Evolutionary conservation across 2,329 filamentous ascomycete genomes (phyloP).

Genomic region (Beauveria medogensis): DNA sequence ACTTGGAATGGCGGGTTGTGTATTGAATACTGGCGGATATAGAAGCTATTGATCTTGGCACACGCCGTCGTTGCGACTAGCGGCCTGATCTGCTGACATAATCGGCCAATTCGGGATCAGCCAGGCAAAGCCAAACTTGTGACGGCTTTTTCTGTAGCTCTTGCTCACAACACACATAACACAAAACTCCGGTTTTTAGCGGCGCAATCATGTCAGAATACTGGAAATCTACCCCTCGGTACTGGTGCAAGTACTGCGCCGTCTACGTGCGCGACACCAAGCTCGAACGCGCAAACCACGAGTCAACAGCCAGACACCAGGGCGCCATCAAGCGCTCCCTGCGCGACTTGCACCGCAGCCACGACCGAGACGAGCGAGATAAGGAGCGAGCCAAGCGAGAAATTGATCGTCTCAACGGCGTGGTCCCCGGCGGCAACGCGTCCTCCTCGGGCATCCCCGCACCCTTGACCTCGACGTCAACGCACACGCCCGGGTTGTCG

Average conservation of each 20-base stretch:
- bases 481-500: background rate
- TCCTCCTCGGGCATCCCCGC: slow-evolving; percentile 20
- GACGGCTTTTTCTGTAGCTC: background rate
- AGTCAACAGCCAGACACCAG: slow-evolving; percentile 79
- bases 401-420: slow-evolving; percentile 74
- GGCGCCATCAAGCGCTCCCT: slow-evolving; percentile 80
- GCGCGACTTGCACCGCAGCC: slow-evolving; percentile 75
- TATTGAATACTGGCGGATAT: too few relatives aligned
- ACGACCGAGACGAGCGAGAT: slow-evolving; percentile 73
- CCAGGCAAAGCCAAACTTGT: background rate
- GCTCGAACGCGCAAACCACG: slow-evolving; percentile 82
- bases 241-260: slow-evolving; percentile 97
- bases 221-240: slow-evolving; percentile 96
- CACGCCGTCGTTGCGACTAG: background rate
- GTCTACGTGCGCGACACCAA: slow-evolving; percentile 86
- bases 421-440: slow-evolving; percentile 46
- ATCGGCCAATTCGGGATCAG: background rate
- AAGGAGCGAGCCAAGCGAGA: slow-evolving; percentile 77
- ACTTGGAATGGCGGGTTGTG: too few relatives aligned
- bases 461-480: background rate
- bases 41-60: too few relatives aligned
- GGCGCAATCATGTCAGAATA: slow-evolving; percentile 73
- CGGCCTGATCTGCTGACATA: background rate
- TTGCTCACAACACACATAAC: background rate
- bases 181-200: background rate